Base-by-base conservation (phyloP, 2,329 filamentous ascomycete genomes). In the Leptographium galeiforme region DNA sequence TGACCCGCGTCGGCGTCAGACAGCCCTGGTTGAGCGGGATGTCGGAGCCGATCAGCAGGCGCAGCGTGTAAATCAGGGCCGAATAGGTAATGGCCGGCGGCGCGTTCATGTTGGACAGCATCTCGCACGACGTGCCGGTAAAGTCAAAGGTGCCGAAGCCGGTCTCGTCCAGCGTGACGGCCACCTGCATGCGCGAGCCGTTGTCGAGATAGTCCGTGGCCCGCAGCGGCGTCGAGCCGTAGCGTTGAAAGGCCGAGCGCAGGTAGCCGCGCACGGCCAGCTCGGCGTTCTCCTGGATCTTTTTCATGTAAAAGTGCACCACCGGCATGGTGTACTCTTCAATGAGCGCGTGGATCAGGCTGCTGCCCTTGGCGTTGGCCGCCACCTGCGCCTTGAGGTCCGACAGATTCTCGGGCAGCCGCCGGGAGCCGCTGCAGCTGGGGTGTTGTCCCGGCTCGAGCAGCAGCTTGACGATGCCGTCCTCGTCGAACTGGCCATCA, bases 1-100 rank as follows among this genome's bases (percentile, higher is more conserved):
- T 72, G 62, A 91, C 84, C 51, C 79, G 75, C 60, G 91, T 86
- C 0, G 88, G 87, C 50, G 79, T 79, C 1, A 93, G 72, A 58
- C 87, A 93, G 57, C 88, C 88, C 68, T 93, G 87, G 68, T 93
- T 93, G 3, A 93, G 75, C 0, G 88, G 88, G 12, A 93, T 90
- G 59, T 91, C 86, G 58, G 86, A 79, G 38, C 78, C 82, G 61
- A 93, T 89, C 53, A 94, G 75, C 61, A 82, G 86, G 44, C 87
- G 81, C 13, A 94, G 73, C 60, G 84, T 87, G 73, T 93, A 93
- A 63, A 93, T 91, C 62, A 91, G 89, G 43, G 86, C 87, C 36
- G 79, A 62, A 68, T 88, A 87, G 0, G 85, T 88, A 45, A 89
- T 83, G 1, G 85, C 85, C 66, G 86, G 78, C 0, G 85, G 85